Base-by-base conservation (phyloP, 371 early-diverging fungal genomes). In the Apophysomyces elegans region DNA sequence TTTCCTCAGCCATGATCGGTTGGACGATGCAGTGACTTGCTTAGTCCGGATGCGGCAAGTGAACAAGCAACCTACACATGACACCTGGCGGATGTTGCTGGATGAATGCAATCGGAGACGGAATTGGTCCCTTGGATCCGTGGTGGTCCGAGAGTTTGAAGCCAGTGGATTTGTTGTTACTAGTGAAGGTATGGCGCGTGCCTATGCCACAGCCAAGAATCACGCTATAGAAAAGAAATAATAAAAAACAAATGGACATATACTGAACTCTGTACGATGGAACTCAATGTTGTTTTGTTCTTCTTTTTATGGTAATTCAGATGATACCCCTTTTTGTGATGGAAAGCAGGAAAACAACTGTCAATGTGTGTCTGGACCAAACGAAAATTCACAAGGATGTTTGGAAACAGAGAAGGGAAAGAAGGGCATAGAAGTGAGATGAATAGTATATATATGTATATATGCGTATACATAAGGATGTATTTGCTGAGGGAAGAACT, bases 1-100 rank as follows among this genome's bases (percentile, higher is more conserved):
- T 1, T 73, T 83, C 32, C 41, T 83, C 5, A 58, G 70, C 9
- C 67, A 75, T 63, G 72, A 67, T 45, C 68, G 80, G 18, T 44
- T 80, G 6, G 39, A 64, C 4, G 83, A 79, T 45, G 83, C 83
- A 9, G 68, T 76, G 41, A 62, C 54, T 7, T 76, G 78, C 32
- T 44, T 83, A 18, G 47, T 70, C 37, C 69, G 63, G 11, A 80
- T 79, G 83, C 64, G 65, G 4, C 50, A 50, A 11, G 56, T 74
- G 8, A 72, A 64, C 32, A 32, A 43, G 14, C 35, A 43, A 11
- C 77, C 80, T 5, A 75, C 75, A 14, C 80, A 73, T 56, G 83
- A 83, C 21, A 83, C 78, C 1, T 78, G 75, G 75, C 62, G 36
- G 5, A 47, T 83, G 45, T 9, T 80, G 26, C 59, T 83, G 45